phyloP scores from a whole-genome alignment of 2,329 filamentous ascomycete species.

The Parastagonospora avenae region DNA sequence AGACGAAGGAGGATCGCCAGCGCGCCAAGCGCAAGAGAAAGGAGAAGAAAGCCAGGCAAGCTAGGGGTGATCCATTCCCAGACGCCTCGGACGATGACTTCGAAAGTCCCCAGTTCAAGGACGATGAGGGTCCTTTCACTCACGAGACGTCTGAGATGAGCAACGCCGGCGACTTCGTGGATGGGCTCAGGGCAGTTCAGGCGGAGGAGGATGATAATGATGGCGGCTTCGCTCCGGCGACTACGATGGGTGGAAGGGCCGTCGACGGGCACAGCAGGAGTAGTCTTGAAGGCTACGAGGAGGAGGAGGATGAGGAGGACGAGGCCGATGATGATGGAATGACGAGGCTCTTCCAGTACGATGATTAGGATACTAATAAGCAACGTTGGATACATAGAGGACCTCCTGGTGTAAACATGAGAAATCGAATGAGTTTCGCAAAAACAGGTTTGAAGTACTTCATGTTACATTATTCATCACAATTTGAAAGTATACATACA shows the following conservation, averaged over 20 bases:
- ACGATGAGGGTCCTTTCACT: conserved; percentile 2
- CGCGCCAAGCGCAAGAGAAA: background rate
- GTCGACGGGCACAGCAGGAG: background rate
- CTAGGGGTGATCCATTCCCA: background rate
- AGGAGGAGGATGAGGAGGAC: background rate
- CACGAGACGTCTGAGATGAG: conserved; percentile 1
- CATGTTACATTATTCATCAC: background rate
- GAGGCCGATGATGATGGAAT: background rate
- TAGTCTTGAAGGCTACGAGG: background rate
- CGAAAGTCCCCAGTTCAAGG: background rate
- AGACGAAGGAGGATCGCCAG: background rate
- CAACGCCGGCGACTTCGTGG: background rate
- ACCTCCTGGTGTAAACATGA: background rate
- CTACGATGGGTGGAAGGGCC: background rate
- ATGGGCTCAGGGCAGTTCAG: background rate
- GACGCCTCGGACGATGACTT: background rate
- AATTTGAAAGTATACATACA: conserved; percentile 1
- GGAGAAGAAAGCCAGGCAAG: background rate
- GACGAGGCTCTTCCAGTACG: conserved; percentile 3
- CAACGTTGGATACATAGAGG: background rate
- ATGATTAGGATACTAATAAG: background rate
- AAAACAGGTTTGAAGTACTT: background rate
- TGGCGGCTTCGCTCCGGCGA: background rate
- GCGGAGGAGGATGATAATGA: background rate
- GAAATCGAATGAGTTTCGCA: background rate